Evolutionary conservation across 2,329 filamentous ascomycete genomes (phyloP), one percentile per base, ranked within the genome.

Genomic region (Monascus ruber): DNA sequence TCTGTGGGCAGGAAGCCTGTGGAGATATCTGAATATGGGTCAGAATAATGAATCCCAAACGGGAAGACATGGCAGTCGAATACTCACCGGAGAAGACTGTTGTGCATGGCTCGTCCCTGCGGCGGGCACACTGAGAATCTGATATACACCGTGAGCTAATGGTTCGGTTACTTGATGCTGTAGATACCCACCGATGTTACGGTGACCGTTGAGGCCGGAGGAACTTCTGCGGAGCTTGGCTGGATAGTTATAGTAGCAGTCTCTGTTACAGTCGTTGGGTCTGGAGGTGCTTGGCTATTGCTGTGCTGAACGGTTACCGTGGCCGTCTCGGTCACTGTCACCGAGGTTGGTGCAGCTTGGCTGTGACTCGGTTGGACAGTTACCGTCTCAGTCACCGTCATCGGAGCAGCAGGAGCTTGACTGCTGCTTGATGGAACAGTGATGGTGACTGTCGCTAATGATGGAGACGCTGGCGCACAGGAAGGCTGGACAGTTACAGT

Each of bases 351-450:
- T n/a, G n/a, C n/a, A n/a, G n/a, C n/a, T n/a, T n/a, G n/a, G n/a
- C n/a, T n/a, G n/a, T n/a, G n/a, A n/a, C n/a, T n/a, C n/a, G n/a
- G n/a, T n/a, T n/a, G n/a, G n/a, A n/a, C n/a, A n/a, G n/a, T n/a
- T n/a, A n/a, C 37, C 24, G 48, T 51, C 26, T 39, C 43, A 0
- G 42, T 47, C 38, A 35, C 17, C 7, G 38, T 42, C 17, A 31
- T 28, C n/a, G 38, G 44, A 6, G 38, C 42, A 2, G 48, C 52
- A 6, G 41, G 43, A 29, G 48, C 51, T 42, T 47, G 1, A 42
- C 40, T 5, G 10, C 24, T 17, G 6, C 45, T 47, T 26, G 35
- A 47, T 29, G 37, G 40, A 6, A 39, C 33, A 11, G 42, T 49
- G 31, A 26, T 36, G 38, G 17, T 44, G n/a, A 31, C 36, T 9